Evolutionary conservation across 768 basidiomycete genomes (phyloP).

Genomic region (Leccinum disarticulatum): DNA sequence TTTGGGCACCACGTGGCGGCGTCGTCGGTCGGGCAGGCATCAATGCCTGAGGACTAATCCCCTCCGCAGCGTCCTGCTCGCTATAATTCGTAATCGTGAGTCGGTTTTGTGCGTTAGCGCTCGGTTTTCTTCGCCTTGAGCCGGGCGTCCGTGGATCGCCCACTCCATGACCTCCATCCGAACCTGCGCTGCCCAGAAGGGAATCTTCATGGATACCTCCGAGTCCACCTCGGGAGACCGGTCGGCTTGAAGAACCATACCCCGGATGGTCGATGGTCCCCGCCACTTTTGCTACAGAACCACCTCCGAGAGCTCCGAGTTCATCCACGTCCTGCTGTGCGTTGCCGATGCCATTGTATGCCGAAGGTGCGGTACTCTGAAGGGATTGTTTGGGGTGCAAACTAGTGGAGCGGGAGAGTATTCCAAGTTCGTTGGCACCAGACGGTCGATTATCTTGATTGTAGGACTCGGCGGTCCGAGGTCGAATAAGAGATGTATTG

Average conservation of each 20-base stretch:
- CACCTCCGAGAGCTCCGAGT: constrained; percentile 17
- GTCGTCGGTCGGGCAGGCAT: constrained; percentile 21
- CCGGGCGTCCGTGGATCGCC: constrained; percentile 8
- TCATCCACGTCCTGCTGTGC: constrained; percentile 20
- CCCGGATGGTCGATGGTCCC: constrained; percentile 32
- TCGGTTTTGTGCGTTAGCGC: constrained; percentile 33
- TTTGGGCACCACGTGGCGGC: constrained; percentile 26
- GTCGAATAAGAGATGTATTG: constrained; percentile 22
- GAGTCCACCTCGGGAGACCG: constrained; percentile 17
- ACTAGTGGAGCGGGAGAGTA: constrained; percentile 7
- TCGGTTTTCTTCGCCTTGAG: constrained; percentile 33
- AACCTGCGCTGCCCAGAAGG: background rate
- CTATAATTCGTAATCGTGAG: constrained; percentile 44
- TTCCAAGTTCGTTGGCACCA: constrained; percentile 7
- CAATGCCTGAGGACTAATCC: constrained; percentile 19
- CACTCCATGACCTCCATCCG: constrained; percentile 4
- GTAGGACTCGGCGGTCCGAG: constrained; percentile 23
- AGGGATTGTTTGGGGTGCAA: constrained; percentile 21
- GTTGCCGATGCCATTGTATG: constrained; percentile 20
- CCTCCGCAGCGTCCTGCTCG: constrained; percentile 41
- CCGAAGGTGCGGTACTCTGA: constrained; percentile 31
- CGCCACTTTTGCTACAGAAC: constrained; percentile 6
- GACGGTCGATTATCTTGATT: constrained; percentile 14
- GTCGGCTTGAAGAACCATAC: constrained; percentile 20
- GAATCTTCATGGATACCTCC: constrained; percentile 27